These are phyloP conservation scores for Neurospora crassa DNA, from an alignment of 2,329 filamentous ascomycete genomes.

Conservation along the genomic window DNA sequence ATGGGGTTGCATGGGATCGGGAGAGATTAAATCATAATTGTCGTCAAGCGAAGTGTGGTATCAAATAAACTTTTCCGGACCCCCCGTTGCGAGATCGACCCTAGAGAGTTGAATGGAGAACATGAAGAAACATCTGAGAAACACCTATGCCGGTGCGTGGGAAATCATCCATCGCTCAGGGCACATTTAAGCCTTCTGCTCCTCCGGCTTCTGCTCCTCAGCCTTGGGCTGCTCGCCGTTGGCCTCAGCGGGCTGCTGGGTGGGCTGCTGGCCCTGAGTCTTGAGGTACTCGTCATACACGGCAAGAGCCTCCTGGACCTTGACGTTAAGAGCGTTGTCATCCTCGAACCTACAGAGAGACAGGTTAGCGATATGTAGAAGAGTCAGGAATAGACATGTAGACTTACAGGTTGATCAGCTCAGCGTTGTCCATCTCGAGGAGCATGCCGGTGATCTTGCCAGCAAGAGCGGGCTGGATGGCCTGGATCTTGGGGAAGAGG, in stretches of 20 bases:
- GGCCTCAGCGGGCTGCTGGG: constrained; percentile 24
- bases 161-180: constrained; percentile 11
- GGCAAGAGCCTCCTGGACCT: constrained; percentile 93
- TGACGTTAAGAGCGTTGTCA: constrained; percentile 77
- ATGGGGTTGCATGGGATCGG: constrained; percentile 9
- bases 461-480: constrained; percentile 87
- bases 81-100: constrained; percentile 15
- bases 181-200: constrained; percentile 36
- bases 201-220: constrained; percentile 41
- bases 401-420: constrained; percentile 92
- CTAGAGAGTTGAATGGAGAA: constrained; percentile 16
- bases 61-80: constrained; percentile 22
- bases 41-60: constrained; percentile 18
- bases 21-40: constrained; percentile 14
- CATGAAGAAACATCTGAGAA: constrained; percentile 11
- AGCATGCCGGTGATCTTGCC: constrained; percentile 99
- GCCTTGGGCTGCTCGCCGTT: constrained; percentile 31
- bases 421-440: constrained; percentile 95
- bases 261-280: constrained; percentile 46
- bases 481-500: constrained; percentile 97
- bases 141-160: constrained; percentile 8
- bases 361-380: constrained; percentile 6
- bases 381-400: background rate
- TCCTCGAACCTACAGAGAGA: constrained; percentile 63
- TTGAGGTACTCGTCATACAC: constrained; percentile 99